Percentiles rank a stretch among this genome's conserved stretches.
phyloP scores from a whole-genome alignment of 2,329 filamentous ascomycete genomes.

The Exserohilum turcica region DNA sequence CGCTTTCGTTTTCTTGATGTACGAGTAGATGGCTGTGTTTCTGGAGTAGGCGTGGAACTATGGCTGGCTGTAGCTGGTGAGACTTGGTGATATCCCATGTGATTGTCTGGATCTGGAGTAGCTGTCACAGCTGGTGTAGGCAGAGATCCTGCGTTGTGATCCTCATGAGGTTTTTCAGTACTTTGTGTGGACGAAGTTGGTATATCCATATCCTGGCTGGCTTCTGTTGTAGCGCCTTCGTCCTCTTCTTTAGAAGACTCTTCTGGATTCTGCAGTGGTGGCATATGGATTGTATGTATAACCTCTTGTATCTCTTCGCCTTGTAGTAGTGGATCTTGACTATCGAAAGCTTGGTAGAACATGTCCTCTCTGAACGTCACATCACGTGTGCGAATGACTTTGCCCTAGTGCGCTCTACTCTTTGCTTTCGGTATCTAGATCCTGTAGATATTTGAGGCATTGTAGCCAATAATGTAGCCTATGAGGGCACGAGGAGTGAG shows the following conservation, averaged over 20 bases:
- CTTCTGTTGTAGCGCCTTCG: background rate
- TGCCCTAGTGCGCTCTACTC: background rate
- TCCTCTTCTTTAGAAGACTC: conserved; percentile 1
- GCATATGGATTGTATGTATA: background rate
- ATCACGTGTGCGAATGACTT: background rate
- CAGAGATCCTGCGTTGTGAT: background rate
- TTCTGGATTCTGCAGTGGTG: background rate
- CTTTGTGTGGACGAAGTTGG: background rate
- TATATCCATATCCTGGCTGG: background rate
- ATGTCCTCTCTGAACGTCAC: background rate
- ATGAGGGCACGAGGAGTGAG: conserved; percentile 16
- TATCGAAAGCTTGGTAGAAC: background rate
- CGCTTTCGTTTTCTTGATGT: conserved; percentile 15
- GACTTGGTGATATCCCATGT: background rate
- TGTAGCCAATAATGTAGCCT: conserved; percentile 23
- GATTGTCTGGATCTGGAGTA: conserved; percentile 8
- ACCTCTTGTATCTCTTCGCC: background rate
- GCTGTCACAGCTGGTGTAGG: conserved; percentile 3
- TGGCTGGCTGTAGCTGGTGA: conserved; percentile 2
- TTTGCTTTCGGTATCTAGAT: conserved; percentile 8
- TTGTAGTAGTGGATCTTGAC: background rate
- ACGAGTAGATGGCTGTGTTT: conserved; percentile 9
- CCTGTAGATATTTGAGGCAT: conserved; percentile 22
- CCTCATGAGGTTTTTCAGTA: background rate
- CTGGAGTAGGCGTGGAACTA: conserved; percentile 5